Evolutionary conservation across 176 grass and related monocot genomes (phyloP).

Genomic region (Metroxylon sagu): DNA sequence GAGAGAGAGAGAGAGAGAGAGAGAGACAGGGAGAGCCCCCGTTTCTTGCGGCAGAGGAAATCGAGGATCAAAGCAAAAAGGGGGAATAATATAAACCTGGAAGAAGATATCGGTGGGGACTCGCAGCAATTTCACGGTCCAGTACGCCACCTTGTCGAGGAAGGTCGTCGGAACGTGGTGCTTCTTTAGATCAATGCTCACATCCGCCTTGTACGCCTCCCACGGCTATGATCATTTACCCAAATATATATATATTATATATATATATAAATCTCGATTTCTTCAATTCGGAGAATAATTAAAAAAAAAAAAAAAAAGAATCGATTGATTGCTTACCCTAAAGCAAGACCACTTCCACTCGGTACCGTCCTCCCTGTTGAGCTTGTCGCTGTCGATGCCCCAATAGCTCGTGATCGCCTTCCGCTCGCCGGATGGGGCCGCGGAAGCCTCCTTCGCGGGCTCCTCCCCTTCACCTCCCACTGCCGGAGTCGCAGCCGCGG

Average conservation of each 20-base stretch:
- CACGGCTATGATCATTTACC: constrained; percentile 38
- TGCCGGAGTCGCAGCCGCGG: neutral
- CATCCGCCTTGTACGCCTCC: constrained; percentile 73
- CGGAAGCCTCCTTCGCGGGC: neutral
- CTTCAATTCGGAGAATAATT: neutral
- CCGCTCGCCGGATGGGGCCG: neutral
- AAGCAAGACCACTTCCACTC: constrained; percentile 17
- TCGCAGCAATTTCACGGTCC: constrained; percentile 47
- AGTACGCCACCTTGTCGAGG: constrained; percentile 66
- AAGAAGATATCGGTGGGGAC: constrained; percentile 74
- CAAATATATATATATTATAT: no score
- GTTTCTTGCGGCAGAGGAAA: constrained; percentile 17
- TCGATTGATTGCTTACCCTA: neutral
- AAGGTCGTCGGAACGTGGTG: constrained; percentile 62
- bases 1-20: neutral
- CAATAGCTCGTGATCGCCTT: constrained; percentile 1
- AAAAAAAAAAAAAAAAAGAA: neutral
- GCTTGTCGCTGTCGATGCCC: neutral
- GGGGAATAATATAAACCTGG: constrained; percentile 36
- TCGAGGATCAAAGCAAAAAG: no score
- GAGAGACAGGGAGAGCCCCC: neutral
- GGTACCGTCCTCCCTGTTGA: neutral
- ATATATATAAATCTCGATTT: no score
- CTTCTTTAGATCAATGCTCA: constrained; percentile 72
- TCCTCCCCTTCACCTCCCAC: neutral